A percentile compares a stretch with the other conserved stretches of the same genome.
phyloP scores from a whole-genome alignment of 169 alveolate species.

The Plasmodium vivax region DNA sequence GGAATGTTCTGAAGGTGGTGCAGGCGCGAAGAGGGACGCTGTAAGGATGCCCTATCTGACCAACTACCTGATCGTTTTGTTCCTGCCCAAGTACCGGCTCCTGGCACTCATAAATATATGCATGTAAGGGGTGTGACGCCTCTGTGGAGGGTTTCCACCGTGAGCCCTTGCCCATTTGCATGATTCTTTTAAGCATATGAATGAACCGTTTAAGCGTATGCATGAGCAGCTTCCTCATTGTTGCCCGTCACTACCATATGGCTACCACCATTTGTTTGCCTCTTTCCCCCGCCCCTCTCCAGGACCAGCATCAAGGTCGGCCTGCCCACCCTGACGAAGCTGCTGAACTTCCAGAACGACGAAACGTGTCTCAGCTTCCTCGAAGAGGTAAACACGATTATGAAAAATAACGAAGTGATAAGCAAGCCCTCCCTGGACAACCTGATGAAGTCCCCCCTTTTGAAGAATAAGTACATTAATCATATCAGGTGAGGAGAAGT shows the following conservation, averaged over 20 bases:
- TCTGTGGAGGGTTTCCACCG: background rate
- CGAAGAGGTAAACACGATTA: slow-evolving; percentile 49
- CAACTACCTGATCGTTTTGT: slow-evolving; percentile 54
- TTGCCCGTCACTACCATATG: background rate
- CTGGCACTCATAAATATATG: slow-evolving; percentile 67
- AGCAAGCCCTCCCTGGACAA: slow-evolving; percentile 60
- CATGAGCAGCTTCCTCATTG: background rate
- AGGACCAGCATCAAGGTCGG: slow-evolving; percentile 63
- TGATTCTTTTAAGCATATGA: too few relatives aligned
- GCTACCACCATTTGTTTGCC: background rate
- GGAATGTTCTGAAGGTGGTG: background rate
- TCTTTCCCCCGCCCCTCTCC: background rate
- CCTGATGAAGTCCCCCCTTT: slow-evolving; percentile 53
- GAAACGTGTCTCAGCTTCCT: slow-evolving; percentile 27
- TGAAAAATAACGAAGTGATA: slow-evolving; percentile 49
- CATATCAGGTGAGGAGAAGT: slow-evolving; percentile 23
- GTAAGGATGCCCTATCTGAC: slow-evolving; percentile 60
- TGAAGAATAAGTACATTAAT: slow-evolving; percentile 57
- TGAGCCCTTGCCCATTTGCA: background rate
- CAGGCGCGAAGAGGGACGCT: background rate
- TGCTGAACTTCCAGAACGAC: slow-evolving; percentile 53
- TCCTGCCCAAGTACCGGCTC: slow-evolving; percentile 53
- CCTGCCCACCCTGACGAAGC: slow-evolving; percentile 36
- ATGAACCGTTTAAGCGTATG: background rate
- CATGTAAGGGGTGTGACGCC: slow-evolving; percentile 14